Base-by-base conservation (phyloP, 805 yeast species). In the Groenewaldozyma salmanticensis region DNA sequence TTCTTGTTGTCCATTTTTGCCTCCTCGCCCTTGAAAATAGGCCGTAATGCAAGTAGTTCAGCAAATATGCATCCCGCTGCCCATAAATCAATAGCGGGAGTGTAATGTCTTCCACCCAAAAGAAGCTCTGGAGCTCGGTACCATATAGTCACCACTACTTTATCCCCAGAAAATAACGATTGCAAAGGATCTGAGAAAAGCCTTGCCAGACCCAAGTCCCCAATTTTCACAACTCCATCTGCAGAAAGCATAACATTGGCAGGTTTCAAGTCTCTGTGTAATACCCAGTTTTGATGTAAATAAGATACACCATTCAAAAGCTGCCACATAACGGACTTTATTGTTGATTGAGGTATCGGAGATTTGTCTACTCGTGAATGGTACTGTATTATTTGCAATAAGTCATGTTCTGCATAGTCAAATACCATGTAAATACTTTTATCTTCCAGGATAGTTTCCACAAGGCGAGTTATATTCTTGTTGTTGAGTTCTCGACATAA, bases 111-210 rank as follows among this genome's bases (percentile, higher is more conserved):
- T 1, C 94, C 86, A 0, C 96, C 96, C n/a, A 88, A 61, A 27
- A 88, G 64, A 31, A 88, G 66, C 55, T 88, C 97, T 0, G 96
- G 96, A 0, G 96, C 95, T 51, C 97, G 69, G 58, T 88, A 88
- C 97, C 97, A 88, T 43, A 88, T 88, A 0, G 97, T 88, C 9
- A 88, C 96, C 42, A 88, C 96, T 13, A 88, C 96, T 61, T 88
- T 88, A 60, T 88, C 97, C 34, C 96, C 96, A 17, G 88, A 74
- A 56, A 83, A 88, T 19, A 88, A 66, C 17, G 92, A 77, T 54
- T 88, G 96, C 32, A 88, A 60, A 24, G 94, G 90, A 53, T 86
- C 83, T 49, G 80, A 81, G 63, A 87, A 88, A 52, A 82, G 76
- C 44, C 97, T 70, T 0, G 96, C 96, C 27, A 88, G 66, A 1